A percentile compares a stretch with the other conserved stretches of the same genome.
These are phyloP conservation scores for Besnoitia besnoiti DNA, from an alignment of 169 alveolate species.

Conservation along the genomic window DNA sequence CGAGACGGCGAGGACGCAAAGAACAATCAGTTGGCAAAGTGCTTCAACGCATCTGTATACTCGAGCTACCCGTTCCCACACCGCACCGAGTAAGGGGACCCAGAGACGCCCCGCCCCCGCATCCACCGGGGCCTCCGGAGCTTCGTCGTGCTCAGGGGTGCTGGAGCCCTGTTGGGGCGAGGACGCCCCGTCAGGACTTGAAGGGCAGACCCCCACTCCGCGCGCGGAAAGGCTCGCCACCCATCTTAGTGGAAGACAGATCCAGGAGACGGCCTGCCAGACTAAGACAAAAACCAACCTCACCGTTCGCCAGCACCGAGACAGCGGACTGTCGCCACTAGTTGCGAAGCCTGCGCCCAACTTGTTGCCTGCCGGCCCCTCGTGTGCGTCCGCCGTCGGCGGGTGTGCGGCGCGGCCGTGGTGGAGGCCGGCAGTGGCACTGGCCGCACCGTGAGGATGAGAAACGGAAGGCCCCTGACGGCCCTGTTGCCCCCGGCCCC, in stretches of 20 bases:
- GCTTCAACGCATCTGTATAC: background rate
- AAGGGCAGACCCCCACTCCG: no score
- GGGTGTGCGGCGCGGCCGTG: background rate
- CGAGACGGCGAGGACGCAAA: background rate
- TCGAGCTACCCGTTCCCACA: background rate
- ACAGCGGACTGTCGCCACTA: background rate
- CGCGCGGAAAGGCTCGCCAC: no score
- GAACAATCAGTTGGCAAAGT: background rate
- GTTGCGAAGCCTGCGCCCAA: background rate
- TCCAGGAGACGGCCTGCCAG: background rate
- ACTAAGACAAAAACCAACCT: background rate
- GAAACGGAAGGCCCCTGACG: background rate
- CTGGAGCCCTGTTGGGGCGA: no score
- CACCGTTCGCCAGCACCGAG: background rate
- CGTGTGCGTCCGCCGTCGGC: background rate
- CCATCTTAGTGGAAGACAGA: background rate
- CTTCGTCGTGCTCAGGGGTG: background rate
- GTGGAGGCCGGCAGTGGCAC: background rate
- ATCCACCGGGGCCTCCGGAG: background rate
- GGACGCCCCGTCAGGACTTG: no score
- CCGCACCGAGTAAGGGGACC: background rate
- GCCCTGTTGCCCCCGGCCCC: slow-evolving; percentile 10
- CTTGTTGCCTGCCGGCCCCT: background rate
- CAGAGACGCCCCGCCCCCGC: background rate
- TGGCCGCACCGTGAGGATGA: background rate